Base-by-base conservation (phyloP, 768 basidiomycete genomes). In the Suillus placidus region DNA sequence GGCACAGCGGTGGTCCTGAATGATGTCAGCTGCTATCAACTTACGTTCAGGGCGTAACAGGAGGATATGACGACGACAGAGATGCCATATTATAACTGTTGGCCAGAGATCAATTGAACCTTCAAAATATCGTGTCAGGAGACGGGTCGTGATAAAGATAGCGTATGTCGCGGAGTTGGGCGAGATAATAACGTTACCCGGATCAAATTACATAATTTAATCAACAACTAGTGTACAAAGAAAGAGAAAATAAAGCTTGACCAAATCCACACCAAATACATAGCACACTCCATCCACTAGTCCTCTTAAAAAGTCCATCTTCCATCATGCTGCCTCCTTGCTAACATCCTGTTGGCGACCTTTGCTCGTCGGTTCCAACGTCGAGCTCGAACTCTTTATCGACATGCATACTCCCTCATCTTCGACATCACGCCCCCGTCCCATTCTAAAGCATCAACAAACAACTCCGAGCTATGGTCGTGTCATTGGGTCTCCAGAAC, bases 381-480 rank as follows among this genome's bases (percentile, higher is more conserved):
- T 52, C 40, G 38, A 54, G 64, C 45, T 40, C 16, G 8, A n/a
- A n/a, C n/a, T n/a, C 32, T 30, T 42, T 62, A 32, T 47, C 47
- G 60, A 62, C 51, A 70, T 70, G 67, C 60, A 68, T 66, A 38
- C 60, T 23, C 38, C 57, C 23, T 65, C 64, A 23, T 51, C 61
- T 6, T 66, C 62, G 3, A 62, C 61, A 8, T 60, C 57, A 8
- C 23, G 57, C 4, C 85, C 84, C 51, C 82, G 85, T 66, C 86
- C 87, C 63, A 88, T 88, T 67, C 83, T 88, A 77, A 89, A 89
- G 73, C 84, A 81, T 43, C 70, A 77, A 52, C 68, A 77, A 42
- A 64, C 75, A 60, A 55, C 73, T 66, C 66, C 74, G 20, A 55
- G 61, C 47, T 67, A 67, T 64, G 62, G 56, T 68, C 68, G 45